A percentile compares a stretch with the other conserved stretches of the same genome.
These are phyloP conservation scores for Seiridium unicorne DNA, from an alignment of 2,329 filamentous ascomycete species.

Conservation along the genomic window DNA sequence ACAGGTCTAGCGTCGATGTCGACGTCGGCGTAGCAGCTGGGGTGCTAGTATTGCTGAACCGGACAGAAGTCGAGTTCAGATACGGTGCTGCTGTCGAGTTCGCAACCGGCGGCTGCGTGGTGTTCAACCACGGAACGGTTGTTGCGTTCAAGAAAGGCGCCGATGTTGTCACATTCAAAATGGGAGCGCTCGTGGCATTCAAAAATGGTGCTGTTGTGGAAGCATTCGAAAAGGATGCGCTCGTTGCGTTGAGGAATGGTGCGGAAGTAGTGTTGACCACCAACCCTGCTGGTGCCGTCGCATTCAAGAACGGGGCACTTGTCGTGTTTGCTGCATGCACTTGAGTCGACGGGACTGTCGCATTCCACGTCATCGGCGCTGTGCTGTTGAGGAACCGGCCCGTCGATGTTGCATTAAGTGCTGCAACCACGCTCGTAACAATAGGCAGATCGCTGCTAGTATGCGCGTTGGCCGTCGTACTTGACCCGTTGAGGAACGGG, in stretches of 20 bases:
- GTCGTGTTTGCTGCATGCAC: neutral
- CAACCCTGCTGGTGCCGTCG: neutral
- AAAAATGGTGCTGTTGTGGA: neutral
- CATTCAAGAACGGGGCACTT: slow-evolving; percentile 1
- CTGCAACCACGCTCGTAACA: neutral
- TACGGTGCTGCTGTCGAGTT: slow-evolving; percentile 10
- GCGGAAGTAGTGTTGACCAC: neutral
- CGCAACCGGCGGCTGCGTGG: slow-evolving; percentile 8
- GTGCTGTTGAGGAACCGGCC: slow-evolving; percentile 8
- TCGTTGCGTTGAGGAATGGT: neutral
- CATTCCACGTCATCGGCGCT: neutral
- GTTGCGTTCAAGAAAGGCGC: slow-evolving; percentile 13
- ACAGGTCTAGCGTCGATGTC: slow-evolving; percentile 14
- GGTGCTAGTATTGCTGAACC: slow-evolving; percentile 9
- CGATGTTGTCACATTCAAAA: slow-evolving; percentile 9
- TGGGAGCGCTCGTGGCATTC: neutral
- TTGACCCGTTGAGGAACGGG: slow-evolving; percentile 4
- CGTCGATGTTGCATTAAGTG: neutral
- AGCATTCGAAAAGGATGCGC: neutral
- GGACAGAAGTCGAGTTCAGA: slow-evolving; percentile 10
- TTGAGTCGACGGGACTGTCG: neutral
- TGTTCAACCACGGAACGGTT: slow-evolving; percentile 5
- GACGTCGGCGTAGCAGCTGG: slow-evolving; percentile 7
- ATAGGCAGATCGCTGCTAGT: slow-evolving; percentile 7
- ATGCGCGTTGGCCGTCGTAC: slow-evolving; percentile 2